Evolutionary conservation across 2,329 filamentous ascomycete species (phyloP).

Genomic region (Monilinia polystroma): DNA sequence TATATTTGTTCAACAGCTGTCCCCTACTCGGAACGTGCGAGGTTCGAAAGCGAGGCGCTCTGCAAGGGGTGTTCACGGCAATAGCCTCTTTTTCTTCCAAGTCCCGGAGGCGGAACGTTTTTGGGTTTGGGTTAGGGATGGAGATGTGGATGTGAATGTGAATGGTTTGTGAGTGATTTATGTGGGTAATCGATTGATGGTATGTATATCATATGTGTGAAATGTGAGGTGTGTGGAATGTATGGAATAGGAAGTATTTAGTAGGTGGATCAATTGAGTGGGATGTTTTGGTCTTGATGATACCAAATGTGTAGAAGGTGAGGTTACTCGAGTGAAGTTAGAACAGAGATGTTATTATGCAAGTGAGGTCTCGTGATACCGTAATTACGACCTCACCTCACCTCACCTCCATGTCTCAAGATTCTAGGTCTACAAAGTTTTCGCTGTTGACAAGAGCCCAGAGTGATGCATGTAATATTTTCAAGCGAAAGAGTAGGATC

Average conservation of each 20-base stretch:
- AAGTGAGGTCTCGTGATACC: slow-evolving; percentile 6
- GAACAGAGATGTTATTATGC: background rate
- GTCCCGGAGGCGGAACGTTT: background rate
- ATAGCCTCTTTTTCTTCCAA: background rate
- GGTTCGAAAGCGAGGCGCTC: background rate
- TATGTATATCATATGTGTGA: background rate
- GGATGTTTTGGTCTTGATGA: background rate
- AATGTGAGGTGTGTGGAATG: background rate
- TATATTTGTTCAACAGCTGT: background rate
- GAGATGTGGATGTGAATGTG: background rate
- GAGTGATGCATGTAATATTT: background rate
- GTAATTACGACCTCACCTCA: background rate
- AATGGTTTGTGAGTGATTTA: background rate
- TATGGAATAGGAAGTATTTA: background rate
- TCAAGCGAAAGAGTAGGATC: background rate
- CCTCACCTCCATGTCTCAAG: background rate
- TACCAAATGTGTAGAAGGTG: background rate
- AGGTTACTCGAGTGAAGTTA: background rate
- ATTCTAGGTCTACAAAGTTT: background rate
- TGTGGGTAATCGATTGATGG: background rate
- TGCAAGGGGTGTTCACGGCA: background rate
- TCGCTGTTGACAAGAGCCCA: background rate
- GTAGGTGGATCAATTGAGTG: background rate
- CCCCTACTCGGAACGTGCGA: background rate
- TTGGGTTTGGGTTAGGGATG: background rate